These are phyloP conservation scores for Pichiaceae sp. DNA, from an alignment of 1,139 yeast species.

Conservation along the genomic window DNA sequence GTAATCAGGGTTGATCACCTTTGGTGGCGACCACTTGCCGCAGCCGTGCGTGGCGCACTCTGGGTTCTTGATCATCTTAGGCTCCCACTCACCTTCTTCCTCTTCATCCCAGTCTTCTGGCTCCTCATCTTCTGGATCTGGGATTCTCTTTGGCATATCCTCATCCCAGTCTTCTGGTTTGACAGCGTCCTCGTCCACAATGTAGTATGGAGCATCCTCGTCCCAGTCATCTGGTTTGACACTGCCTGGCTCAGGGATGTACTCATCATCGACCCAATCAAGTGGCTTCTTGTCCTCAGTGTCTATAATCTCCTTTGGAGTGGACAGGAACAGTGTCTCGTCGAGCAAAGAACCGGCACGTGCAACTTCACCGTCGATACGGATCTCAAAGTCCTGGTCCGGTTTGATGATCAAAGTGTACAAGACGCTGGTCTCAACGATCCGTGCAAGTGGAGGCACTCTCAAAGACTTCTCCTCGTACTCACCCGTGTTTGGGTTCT, in stretches of 20 bases:
- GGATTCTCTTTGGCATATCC: slow-evolving; percentile 43
- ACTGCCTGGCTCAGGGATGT: slow-evolving; percentile 60
- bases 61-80: slow-evolving; percentile 66
- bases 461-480: slow-evolving; percentile 62
- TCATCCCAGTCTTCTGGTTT: slow-evolving; percentile 83
- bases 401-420: slow-evolving; percentile 69
- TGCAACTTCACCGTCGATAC: slow-evolving; percentile 71
- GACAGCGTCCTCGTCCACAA: slow-evolving; percentile 55
- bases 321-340: slow-evolving; percentile 43
- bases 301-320: slow-evolving; percentile 56
- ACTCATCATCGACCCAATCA: slow-evolving; percentile 69
- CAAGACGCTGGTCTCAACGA: slow-evolving; percentile 49
- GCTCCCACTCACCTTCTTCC: slow-evolving; percentile 78
- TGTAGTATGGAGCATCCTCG: slow-evolving; percentile 48
- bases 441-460: slow-evolving; percentile 59
- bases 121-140: slow-evolving; percentile 54
- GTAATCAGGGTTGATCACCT: slow-evolving; percentile 58
- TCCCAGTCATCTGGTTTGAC: slow-evolving; percentile 80
- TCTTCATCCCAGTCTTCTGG: slow-evolving; percentile 85
- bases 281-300: slow-evolving; percentile 56
- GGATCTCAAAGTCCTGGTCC: slow-evolving; percentile 63
- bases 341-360: slow-evolving; percentile 60
- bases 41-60: slow-evolving; percentile 65
- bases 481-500: slow-evolving; percentile 45
- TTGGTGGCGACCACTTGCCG: slow-evolving; percentile 65